These are phyloP conservation scores for Gynandropsis gynandra DNA, from an alignment of 345 rosid genomes.

Conservation along the genomic window DNA sequence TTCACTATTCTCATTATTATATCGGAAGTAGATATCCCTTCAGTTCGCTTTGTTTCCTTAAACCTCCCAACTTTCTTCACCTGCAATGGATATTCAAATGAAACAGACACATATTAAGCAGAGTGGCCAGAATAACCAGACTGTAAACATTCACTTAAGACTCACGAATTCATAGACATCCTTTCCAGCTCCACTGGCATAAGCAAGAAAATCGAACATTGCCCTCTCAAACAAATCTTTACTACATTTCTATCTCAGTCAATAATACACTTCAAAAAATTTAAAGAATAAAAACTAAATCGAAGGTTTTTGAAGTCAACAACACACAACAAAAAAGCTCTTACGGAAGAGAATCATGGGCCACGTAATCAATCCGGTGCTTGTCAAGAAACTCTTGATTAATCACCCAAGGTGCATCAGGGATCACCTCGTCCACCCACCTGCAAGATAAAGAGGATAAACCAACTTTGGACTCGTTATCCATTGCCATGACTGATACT, in stretches of 20 bases:
- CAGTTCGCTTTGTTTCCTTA: slow-evolving; percentile 87
- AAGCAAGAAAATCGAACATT: not conserved
- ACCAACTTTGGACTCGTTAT: not conserved
- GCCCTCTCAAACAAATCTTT: not conserved
- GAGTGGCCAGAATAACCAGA: slow-evolving; percentile 15
- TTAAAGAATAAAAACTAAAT: not conserved
- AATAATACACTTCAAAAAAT: too few relatives aligned
- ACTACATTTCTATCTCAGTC: too few relatives aligned
- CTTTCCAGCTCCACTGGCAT: slow-evolving; percentile 71
- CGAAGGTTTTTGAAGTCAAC: not conserved
- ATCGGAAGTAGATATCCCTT: slow-evolving; percentile 89
- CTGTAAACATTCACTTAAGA: slow-evolving; percentile 8
- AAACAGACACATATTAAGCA: slow-evolving; percentile 6
- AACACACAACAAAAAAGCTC: slow-evolving; percentile 4
- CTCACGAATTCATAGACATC: slow-evolving; percentile 95
- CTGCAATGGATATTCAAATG: slow-evolving; percentile 29
- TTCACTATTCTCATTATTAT: slow-evolving; percentile 91
- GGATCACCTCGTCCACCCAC: slow-evolving; percentile 95
- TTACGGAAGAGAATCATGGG: slow-evolving; percentile 83
- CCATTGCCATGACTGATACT: slow-evolving; percentile 8
- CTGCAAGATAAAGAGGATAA: slow-evolving; percentile 27
- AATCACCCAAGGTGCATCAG: slow-evolving; percentile 90
- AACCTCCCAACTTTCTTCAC: slow-evolving; percentile 84
- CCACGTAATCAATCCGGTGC: slow-evolving; percentile 66
- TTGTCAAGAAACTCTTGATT: slow-evolving; percentile 80